Evolutionary conservation across 2,329 filamentous ascomycete genomes (phyloP), one percentile per base, ranked within the genome.

Genomic region (Myriosclerotinia duriaeana): DNA sequence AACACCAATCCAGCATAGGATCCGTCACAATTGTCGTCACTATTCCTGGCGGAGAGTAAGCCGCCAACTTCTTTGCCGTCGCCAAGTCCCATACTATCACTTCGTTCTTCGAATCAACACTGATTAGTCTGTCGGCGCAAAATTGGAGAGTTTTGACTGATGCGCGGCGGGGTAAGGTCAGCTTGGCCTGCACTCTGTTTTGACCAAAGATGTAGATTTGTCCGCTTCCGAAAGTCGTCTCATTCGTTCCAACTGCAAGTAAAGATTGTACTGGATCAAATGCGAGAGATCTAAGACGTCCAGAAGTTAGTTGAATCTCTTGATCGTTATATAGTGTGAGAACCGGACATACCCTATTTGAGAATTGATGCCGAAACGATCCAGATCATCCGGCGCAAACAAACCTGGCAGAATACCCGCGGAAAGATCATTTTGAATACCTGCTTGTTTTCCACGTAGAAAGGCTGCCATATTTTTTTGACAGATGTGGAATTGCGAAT

Each of bases 241-340:
- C 90, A 76, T 88, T 91, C 53, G 95, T 99, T 68, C 93, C 95
- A 70, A 98, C 87, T 53, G 95, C 95, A 62, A 99, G 84, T 66
- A 99, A 87, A 38, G 93, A 97, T 77, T 99, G 95, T 15, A 97
- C 85, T 1, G 95, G 93, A 72, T 98, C 93, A 80, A 96, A 98
- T 68, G 93, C 90, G 71, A 98, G 81, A 70, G 90, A 90, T 73
- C 91, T 92, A 73, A 64, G 66, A 67, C 52, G 54, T 60, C 68
- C 67, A 71, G 64, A 59, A 60, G 34, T 50, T 64, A 64, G 46
- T 55, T 69, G 66, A 44, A 52, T 44, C 17, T 55, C 61, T 44
- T 46, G 50, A 46, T 58, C 5, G n/a, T 61, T 38, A 20, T 11
- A 26, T 26, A 17, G 14, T 42, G 30, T 26, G 30, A 44, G 38